A percentile compares a stretch with the other conserved stretches of the same genome.
These are phyloP conservation scores for Colletotrichum theobromicola DNA, from an alignment of 2,329 filamentous ascomycete genomes.

Conservation along the genomic window DNA sequence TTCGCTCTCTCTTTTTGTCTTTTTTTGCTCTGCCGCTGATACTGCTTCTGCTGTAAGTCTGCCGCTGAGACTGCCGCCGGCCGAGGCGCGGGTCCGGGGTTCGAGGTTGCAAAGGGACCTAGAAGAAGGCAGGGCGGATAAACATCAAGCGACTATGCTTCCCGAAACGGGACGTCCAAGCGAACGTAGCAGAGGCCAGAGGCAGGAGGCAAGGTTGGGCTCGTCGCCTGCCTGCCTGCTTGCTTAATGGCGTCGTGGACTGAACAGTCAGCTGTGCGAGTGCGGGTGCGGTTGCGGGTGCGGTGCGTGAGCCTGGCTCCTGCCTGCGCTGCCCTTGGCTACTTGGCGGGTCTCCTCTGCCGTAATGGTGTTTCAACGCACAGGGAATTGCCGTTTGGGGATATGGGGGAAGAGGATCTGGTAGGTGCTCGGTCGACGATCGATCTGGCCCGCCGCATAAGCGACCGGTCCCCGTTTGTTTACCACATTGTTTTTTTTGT, in stretches of 20 bases:
- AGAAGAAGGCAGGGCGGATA: not conserved
- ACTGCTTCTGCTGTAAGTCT: not conserved
- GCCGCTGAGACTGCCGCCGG: not conserved
- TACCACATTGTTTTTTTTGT: not conserved
- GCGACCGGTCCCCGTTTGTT: not conserved
- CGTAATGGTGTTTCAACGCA: conserved; percentile 16
- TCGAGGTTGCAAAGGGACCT: not conserved
- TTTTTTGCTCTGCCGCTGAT: not conserved
- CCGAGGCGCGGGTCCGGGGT: not conserved
- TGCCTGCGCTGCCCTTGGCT: not conserved
- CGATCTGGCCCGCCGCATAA: not conserved
- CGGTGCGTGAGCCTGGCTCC: conserved; percentile 14
- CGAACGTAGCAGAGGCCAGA: not conserved
- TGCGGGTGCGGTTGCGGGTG: conserved; percentile 12
- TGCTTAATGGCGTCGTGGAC: not conserved
- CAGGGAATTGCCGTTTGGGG: conserved; percentile 8
- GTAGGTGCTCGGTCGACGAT: not conserved
- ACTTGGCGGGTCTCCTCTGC: not conserved
- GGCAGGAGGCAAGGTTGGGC: not conserved
- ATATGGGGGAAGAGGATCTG: not conserved
- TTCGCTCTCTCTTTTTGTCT: not conserved
- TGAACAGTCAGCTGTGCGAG: not conserved
- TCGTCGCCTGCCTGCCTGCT: not conserved
- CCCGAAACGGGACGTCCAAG: conserved; percentile 17
- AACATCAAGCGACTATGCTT: not conserved